A percentile compares a stretch with the other conserved stretches of the same genome.
These are phyloP conservation scores for Nicotiana rustica DNA, from an alignment of 305 asterid species.

Conservation along the genomic window DNA sequence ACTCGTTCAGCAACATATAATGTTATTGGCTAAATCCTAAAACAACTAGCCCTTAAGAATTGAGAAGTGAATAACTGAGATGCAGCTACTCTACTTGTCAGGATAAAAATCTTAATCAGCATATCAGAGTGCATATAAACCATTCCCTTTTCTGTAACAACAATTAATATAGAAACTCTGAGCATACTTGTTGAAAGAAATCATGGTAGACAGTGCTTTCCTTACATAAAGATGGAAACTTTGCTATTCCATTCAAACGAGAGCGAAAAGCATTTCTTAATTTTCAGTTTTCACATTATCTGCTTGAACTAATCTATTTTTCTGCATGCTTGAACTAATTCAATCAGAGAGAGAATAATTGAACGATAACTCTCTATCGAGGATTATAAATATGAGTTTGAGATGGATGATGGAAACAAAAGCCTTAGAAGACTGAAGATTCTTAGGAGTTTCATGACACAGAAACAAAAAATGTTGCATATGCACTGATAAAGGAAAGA, in stretches of 20 bases:
- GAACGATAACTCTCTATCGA: background rate
- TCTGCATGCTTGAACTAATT: background rate
- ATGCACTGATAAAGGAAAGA: background rate
- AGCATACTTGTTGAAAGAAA: background rate
- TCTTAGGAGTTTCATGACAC: background rate
- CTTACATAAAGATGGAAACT: background rate
- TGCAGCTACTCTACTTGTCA: background rate
- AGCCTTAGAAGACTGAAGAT: background rate
- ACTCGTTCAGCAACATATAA: background rate
- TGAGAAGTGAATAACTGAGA: slow-evolving; percentile 10
- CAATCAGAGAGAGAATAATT: slow-evolving; percentile 21
- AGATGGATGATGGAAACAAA: background rate
- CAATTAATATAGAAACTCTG: background rate
- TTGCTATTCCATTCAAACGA: background rate
- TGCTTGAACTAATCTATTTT: slow-evolving; percentile 13
- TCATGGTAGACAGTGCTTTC: background rate
- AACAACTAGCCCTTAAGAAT: background rate
- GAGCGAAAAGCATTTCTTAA: background rate
- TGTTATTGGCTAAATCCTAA: background rate
- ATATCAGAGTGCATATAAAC: background rate
- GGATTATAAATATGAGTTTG: background rate
- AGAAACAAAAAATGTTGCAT: background rate
- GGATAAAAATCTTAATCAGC: background rate
- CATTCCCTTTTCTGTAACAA: slow-evolving; percentile 3
- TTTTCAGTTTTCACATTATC: slow-evolving; percentile 24